A percentile compares a stretch with the other conserved stretches of the same genome.
Conservation (phyloP, 176 grass and related monocot genomes). For the Zea luxurians region DNA sequence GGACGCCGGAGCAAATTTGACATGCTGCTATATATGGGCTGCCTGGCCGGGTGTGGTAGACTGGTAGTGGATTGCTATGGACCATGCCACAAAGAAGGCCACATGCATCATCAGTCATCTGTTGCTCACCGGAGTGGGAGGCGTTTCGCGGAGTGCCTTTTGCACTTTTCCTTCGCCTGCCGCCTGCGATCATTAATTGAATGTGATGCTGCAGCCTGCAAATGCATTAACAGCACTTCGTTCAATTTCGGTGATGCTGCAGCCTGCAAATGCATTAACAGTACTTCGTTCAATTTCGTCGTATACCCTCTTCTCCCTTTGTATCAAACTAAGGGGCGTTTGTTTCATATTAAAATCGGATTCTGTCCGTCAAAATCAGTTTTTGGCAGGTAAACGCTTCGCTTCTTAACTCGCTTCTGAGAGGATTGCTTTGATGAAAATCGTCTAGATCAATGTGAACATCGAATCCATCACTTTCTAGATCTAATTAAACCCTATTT, state of each 20-base stretch:
- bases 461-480: no score
- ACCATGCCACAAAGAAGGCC: constrained; percentile 32
- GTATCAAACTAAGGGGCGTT: no score
- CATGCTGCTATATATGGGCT: constrained; percentile 38
- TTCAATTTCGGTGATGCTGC: background rate
- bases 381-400: no score
- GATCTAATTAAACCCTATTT: no score
- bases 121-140: background rate
- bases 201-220: background rate
- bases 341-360: no score
- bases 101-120: constrained; percentile 27
- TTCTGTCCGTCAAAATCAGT: no score
- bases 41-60: background rate
- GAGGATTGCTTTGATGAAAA: no score
- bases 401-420: no score
- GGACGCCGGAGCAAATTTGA: constrained; percentile 29
- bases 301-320: no score
- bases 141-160: background rate
- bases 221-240: background rate
- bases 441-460: no score
- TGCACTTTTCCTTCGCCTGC: background rate
- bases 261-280: background rate
- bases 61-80: constrained; percentile 31
- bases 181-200: constrained; percentile 25
- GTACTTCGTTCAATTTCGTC: no score